Evolutionary conservation across 148 eudicot genomes (phyloP), one percentile per base, ranked within the genome.

Genomic region (Spergularia bocconei): DNA sequence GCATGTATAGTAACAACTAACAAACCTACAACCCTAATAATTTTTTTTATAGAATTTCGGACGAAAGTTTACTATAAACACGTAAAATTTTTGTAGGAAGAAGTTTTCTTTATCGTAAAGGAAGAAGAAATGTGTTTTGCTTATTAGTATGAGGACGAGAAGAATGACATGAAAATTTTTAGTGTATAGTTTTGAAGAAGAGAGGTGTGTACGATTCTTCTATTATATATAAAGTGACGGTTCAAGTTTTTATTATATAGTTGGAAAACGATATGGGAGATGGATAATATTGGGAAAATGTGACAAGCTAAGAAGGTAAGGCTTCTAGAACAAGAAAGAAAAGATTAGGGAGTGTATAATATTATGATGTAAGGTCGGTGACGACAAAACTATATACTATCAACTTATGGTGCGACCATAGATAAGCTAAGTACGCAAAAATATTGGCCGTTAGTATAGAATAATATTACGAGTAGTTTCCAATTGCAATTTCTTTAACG

Each of bases 351-450:
- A 9, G 48, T 44, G 48, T 15, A 15, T 23, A 69, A 52, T n/a
- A 58, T 58, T 58, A 62, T 36, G 55, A 21, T 39, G 4, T 71
- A 17, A 56, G 56, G 74, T 56, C 63, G 63, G 63, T 57, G 23
- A 14, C n/a, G 13, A 9, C 4, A 2, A 11, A 25, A 17, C 2
- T 2, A 7, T 41, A 17, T 13, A 61, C 39, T 33, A 36, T n/a
- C 39, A 20, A 77, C 48, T 23, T 61, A 75, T 70, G 75, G 58
- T 53, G 63, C 52, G 63, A 61, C 62, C n/a, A 61, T 16, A 25
- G 74, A 57, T 33, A n/a, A 20, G 55, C 4, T 21, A 56, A 8
- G 11, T 14, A 58, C 20, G 6, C 2, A 20, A 17, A 61, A 36
- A 63, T 33, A 51, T 63, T 29, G 36, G 36, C 36, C 36, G 1